phyloP scores from a whole-genome alignment of 2,329 filamentous ascomycete genomes.

The Cadophora sp. region DNA sequence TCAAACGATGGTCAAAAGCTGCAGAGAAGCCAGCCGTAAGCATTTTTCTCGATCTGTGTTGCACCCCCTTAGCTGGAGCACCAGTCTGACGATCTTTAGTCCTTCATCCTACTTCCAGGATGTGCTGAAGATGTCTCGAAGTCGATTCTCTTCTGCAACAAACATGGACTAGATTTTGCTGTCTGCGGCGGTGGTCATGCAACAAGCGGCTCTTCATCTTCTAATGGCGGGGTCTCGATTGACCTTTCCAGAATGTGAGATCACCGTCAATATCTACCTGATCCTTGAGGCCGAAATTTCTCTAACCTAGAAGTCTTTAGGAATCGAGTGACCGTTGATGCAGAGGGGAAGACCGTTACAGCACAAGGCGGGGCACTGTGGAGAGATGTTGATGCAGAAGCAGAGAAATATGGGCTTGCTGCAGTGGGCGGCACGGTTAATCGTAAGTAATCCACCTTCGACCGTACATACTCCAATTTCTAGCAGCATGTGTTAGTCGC shows the following conservation, averaged over 20 bases:
- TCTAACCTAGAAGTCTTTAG: conserved; percentile 26
- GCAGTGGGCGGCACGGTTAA: conserved; percentile 37
- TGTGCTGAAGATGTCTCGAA: conserved; percentile 30
- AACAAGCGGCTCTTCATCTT: conserved; percentile 33
- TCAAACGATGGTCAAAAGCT: conserved; percentile 34
- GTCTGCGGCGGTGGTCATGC: conserved; percentile 32
- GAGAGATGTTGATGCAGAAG: conserved; percentile 36
- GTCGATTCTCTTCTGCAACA: conserved; percentile 29
- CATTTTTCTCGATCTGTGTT: neutral
- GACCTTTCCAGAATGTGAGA: conserved; percentile 34
- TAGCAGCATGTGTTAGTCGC: no score
- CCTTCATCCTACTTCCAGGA: conserved; percentile 31
- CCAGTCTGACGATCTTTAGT: conserved; percentile 24
- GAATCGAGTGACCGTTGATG: conserved; percentile 29
- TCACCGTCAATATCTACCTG: conserved; percentile 15
- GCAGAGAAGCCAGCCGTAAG: conserved; percentile 35
- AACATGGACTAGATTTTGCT: conserved; percentile 29
- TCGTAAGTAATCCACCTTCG: neutral
- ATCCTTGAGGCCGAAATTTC: conserved; percentile 21
- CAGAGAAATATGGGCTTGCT: conserved; percentile 31
- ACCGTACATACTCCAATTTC: neutral
- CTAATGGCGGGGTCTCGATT: conserved; percentile 33
- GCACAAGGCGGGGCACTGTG: conserved; percentile 37
- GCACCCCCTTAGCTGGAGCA: neutral
- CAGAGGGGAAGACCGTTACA: conserved; percentile 25